These are phyloP conservation scores for Castanospermum australe DNA, from an alignment of 306 rosid genomes.

Conservation along the genomic window DNA sequence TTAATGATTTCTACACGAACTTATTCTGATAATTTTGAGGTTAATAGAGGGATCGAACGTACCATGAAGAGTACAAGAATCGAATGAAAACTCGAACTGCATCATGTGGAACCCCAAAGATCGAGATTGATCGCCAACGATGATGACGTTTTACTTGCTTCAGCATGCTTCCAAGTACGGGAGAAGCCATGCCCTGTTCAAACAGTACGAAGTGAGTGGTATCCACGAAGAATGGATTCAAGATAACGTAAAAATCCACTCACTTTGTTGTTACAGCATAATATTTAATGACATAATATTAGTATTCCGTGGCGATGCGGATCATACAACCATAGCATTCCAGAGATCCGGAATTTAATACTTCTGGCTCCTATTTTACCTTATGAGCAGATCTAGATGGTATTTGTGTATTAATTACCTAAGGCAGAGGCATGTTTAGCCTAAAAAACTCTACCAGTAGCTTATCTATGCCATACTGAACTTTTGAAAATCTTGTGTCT, in stretches of 20 bases:
- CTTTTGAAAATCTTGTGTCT: background rate
- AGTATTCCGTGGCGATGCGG: background rate
- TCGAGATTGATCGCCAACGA: conserved; percentile 46
- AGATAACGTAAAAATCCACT: background rate
- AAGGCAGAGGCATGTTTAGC: background rate
- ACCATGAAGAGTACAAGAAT: conserved; percentile 74
- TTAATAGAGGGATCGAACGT: conserved; percentile 17
- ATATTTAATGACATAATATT: background rate
- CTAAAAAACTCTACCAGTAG: background rate
- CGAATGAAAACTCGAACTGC: conserved; percentile 82
- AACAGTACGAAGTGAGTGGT: conserved; percentile 18
- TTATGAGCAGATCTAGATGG: background rate
- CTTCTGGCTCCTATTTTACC: background rate
- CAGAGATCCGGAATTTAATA: background rate
- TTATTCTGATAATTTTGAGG: background rate
- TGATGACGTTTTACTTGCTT: conserved; percentile 38
- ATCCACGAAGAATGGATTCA: background rate
- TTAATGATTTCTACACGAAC: background rate
- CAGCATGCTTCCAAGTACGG: conserved; percentile 65
- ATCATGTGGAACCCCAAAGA: conserved; percentile 68
- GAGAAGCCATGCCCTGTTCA: conserved; percentile 73
- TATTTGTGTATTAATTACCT: background rate
- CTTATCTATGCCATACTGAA: background rate
- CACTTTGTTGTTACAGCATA: background rate
- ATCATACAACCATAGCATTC: conserved; percentile 3